Evolutionary conservation across 2,329 filamentous ascomycete genomes (phyloP), one percentile per base, ranked within the genome.

Genomic region (Penicillium hordei): DNA sequence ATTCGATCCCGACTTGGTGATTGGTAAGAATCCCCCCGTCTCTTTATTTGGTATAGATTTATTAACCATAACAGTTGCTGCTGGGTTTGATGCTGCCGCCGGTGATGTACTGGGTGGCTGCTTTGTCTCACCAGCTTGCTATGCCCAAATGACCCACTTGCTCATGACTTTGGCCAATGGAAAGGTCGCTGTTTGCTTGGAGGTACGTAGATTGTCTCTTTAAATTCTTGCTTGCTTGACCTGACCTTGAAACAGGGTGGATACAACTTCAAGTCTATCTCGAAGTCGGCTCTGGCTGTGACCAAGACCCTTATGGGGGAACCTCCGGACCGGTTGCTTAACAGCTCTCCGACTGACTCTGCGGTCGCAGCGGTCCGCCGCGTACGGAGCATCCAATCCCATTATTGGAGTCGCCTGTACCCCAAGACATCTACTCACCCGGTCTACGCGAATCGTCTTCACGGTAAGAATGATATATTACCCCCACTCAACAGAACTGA

Each of bases 131-230:
- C 94, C 94, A 0, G 78, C 87, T 5, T 96, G 94, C 71, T 99
- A 97, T 72, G 91, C 93, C 15, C 93, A 99, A 71, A 97, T 99
- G 94, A 97, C 94, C 17, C 92, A 97, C 71, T 97, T 97, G 93
- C 84, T 99, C 48, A 97, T 97, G 93, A 92, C 91, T 2, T 81
- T 99, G 21, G 93, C 94, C 0, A 83, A 87, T 44, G 94, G 94
- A 29, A 96, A 93, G 70, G 83, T 99, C 15, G 90, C 91, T 2
- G 93, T 97, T 9, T 97, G 93, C 70, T 82, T 99, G 2, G 94
- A 99, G 74, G 79, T 81, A 59, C 50, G 66, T 55, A 3, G 9
- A 21, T 15, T 23, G 23, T 2, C 42, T 52, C n/a, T 19, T 31
- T 25, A 21, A 38, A 27, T 45, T 12, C 3, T 36, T 15, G 38